These are phyloP conservation scores for Ustilago tritici DNA, from an alignment of 1,284 basidiomycete species.

Conservation along the genomic window DNA sequence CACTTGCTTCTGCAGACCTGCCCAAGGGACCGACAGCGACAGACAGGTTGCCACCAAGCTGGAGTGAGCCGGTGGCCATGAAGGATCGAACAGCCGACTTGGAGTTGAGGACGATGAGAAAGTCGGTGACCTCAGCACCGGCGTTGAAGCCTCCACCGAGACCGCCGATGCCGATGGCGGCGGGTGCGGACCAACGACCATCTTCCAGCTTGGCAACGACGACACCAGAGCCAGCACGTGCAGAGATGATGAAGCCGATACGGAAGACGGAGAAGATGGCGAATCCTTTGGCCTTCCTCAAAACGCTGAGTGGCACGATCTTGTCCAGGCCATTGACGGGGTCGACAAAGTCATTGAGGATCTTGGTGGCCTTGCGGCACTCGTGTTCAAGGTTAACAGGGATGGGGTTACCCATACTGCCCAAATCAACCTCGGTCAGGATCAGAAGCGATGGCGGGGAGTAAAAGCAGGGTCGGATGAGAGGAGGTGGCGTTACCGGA, in stretches of 20 bases:
- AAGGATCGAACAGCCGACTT: constrained; percentile 81
- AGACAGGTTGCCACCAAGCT: constrained; percentile 75
- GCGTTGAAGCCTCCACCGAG: constrained; percentile 83
- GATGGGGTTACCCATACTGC: constrained; percentile 66
- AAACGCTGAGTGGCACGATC: constrained; percentile 70
- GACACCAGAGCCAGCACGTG: constrained; percentile 84
- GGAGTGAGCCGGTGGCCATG: constrained; percentile 93
- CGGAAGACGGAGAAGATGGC: constrained; percentile 74
- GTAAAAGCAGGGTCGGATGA: neutral
- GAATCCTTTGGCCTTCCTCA: constrained; percentile 82
- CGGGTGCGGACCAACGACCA: constrained; percentile 92
- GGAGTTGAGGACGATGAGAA: constrained; percentile 90
- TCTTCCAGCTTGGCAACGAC: constrained; percentile 88
- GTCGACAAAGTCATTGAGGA: constrained; percentile 65
- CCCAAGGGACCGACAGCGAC: constrained; percentile 93
- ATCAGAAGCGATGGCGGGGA: neutral
- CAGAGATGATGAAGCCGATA: constrained; percentile 74
- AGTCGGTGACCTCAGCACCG: constrained; percentile 92
- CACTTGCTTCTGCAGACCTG: constrained; percentile 91
- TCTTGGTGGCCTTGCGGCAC: constrained; percentile 73
- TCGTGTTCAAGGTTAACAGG: constrained; percentile 72
- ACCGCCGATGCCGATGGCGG: constrained; percentile 89
- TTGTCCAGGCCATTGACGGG: constrained; percentile 64
- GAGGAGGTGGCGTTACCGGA: neutral
- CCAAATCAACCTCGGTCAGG: neutral